Evolutionary conservation across 2,329 filamentous ascomycete species (phyloP), one percentile per base, ranked within the genome.

Genomic region (Aspergillus spinulosporus): DNA sequence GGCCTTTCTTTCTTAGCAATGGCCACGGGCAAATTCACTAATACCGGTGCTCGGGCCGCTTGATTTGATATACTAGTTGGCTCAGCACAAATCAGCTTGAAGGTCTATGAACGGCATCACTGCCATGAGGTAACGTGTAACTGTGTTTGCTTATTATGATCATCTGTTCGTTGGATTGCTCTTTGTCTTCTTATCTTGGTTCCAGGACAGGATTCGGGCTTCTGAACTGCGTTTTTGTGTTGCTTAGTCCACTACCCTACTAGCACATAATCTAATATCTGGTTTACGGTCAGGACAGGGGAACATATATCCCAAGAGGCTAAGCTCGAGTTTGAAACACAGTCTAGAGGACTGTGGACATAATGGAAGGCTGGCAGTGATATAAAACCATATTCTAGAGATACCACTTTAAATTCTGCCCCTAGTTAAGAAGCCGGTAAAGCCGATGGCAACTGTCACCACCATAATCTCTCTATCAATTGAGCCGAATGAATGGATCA

Each of bases 231-330:
- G 15, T 44, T 37, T 37, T 40, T 21, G 37, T 48, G 28, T 43
- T 42, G 5, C 15, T 36, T 43, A 29, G 28, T 42, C 26, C 29
- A 54, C 49, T 54, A 54, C 44, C 52, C 39, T 54, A 54, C 49
- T 49, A 54, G 28, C 46, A 49, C n/a, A n/a, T 43, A 14, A 9
- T 29, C 21, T 48, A 32, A 34, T 49, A 34, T 34, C n/a, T 21
- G 8, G 12, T 32, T 6, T 8, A 47, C 31, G 44, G 31, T 14
- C 26, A 9, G 29, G n/a, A 47, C 44, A 49, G 39, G 39, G 46
- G 39, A 49, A 6, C 26, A 49, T 2, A 21, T 42, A 15, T 14
- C 5, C 39, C 9, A 42, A 42, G 39, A 37, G 11, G 34, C 9
- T 12, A 12, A 37, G 34, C 9, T 21, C 34, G 34, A 37, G 34